These are phyloP conservation scores for Diaporthe sp. DNA, from an alignment of 2,329 filamentous ascomycete genomes.

Conservation along the genomic window DNA sequence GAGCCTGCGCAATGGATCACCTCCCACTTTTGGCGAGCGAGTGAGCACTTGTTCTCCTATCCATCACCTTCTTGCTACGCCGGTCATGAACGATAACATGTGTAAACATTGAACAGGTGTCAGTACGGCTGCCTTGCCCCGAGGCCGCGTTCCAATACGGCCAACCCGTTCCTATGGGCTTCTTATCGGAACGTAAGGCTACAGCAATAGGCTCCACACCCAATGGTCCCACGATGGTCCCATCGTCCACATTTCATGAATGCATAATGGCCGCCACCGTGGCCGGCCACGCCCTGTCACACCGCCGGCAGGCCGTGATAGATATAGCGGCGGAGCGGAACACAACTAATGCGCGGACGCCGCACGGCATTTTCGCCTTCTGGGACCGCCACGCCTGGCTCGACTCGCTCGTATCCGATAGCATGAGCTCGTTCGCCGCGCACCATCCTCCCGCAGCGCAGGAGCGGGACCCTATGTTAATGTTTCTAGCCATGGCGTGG, in stretches of 20 bases:
- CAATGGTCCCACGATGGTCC: neutral
- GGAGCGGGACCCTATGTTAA: conserved; percentile 39
- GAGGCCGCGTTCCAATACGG: conserved; percentile 42
- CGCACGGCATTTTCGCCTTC: conserved; percentile 36
- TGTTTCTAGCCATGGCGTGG: conserved; percentile 40
- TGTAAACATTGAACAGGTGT: conserved; percentile 34
- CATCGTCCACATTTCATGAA: neutral
- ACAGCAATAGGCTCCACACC: conserved; percentile 18
- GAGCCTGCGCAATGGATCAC: conserved; percentile 36
- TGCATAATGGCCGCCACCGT: conserved; percentile 12
- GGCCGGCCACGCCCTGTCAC: neutral
- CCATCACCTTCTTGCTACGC: neutral
- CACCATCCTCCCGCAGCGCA: conserved; percentile 35
- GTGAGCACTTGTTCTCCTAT: neutral
- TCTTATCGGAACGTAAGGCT: conserved; percentile 38
- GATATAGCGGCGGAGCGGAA: conserved; percentile 14
- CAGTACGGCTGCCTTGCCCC: conserved; percentile 40
- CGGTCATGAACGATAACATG: neutral
- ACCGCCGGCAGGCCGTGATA: conserved; percentile 11
- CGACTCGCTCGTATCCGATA: conserved; percentile 36
- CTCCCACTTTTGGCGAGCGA: conserved; percentile 41
- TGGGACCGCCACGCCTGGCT: conserved; percentile 42
- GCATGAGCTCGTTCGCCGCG: conserved; percentile 30
- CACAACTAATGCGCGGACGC: neutral
- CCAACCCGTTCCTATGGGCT: conserved; percentile 37